phyloP scores from a whole-genome alignment of 495 filamentous ascomycete species.

The Clohesyomyces aquaticus region DNA sequence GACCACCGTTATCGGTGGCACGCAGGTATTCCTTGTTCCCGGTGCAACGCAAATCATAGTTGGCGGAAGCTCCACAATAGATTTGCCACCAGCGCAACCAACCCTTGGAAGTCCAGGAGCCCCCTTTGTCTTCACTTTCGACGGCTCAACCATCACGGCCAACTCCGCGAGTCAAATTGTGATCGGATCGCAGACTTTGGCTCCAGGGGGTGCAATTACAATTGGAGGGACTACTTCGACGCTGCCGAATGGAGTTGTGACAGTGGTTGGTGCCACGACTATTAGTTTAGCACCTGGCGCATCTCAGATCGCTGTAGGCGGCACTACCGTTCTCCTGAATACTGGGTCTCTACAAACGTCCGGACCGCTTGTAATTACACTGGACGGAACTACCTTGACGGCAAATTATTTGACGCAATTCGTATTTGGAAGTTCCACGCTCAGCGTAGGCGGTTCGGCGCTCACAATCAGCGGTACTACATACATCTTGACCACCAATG shows the following conservation, averaged over 20 bases:
- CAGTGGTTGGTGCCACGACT: constrained; percentile 37
- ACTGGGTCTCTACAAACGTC: background rate
- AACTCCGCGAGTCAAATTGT: constrained; percentile 39
- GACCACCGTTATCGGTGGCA: constrained; percentile 19
- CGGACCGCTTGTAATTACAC: constrained; percentile 17
- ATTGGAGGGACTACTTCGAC: constrained; percentile 40
- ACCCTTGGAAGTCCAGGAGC: background rate
- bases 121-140: constrained; percentile 36
- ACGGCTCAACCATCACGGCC: constrained; percentile 38
- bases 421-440: constrained; percentile 9
- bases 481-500: constrained; percentile 13
- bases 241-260: constrained; percentile 33
- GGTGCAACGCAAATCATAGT: constrained; percentile 14
- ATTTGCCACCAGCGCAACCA: background rate
- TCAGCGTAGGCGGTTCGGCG: constrained; percentile 20
- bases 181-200: constrained; percentile 28
- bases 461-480: constrained; percentile 24
- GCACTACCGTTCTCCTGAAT: constrained; percentile 24
- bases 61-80: constrained; percentile 3
- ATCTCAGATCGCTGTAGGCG: constrained; percentile 37
- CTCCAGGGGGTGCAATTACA: constrained; percentile 35
- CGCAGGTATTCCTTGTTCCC: constrained; percentile 12
- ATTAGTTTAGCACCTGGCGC: constrained; percentile 40
- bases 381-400: constrained; percentile 19
- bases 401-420: constrained; percentile 22